Conservation (phyloP, 169 alveolate genomes). For the Toxoplasma gondii region DNA sequence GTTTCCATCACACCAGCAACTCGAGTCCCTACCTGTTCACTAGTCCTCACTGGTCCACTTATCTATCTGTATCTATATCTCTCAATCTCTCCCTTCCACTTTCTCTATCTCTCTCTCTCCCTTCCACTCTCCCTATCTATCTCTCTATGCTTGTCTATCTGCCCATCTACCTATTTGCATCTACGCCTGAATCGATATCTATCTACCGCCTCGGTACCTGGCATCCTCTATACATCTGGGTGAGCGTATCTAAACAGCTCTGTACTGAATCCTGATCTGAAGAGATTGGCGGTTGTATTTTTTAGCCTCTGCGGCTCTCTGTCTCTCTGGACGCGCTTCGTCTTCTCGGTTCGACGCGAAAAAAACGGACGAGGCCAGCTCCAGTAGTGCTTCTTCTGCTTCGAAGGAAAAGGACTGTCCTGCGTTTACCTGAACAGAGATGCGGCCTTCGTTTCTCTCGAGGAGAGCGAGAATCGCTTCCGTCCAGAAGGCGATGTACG, state of each 20-base stretch:
- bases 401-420: neutral
- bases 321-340: neutral
- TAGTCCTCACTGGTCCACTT: too few species aligned
- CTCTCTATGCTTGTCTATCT: neutral
- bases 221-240: neutral
- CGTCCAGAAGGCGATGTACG: constrained; percentile 97
- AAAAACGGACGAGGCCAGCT: too few species aligned
- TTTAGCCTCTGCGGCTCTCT: too few species aligned
- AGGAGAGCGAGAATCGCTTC: constrained; percentile 83
- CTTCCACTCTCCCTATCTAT: neutral
- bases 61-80: neutral
- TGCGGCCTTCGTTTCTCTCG: constrained; percentile 65
- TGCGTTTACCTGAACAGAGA: constrained; percentile 74
- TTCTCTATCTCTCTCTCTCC: too few species aligned
- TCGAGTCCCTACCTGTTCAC: too few species aligned
- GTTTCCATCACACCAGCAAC: too few species aligned
- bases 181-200: neutral
- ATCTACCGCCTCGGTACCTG: neutral
- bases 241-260: neutral
- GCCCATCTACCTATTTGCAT: too few species aligned
- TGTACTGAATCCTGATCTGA: too few species aligned
- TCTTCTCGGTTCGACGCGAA: neutral
- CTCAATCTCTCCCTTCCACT: too few species aligned
- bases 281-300: too few species aligned
- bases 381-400: neutral